Base-by-base conservation (phyloP, 2,329 filamentous ascomycete species). In the Coniochaeta prunicola region DNA sequence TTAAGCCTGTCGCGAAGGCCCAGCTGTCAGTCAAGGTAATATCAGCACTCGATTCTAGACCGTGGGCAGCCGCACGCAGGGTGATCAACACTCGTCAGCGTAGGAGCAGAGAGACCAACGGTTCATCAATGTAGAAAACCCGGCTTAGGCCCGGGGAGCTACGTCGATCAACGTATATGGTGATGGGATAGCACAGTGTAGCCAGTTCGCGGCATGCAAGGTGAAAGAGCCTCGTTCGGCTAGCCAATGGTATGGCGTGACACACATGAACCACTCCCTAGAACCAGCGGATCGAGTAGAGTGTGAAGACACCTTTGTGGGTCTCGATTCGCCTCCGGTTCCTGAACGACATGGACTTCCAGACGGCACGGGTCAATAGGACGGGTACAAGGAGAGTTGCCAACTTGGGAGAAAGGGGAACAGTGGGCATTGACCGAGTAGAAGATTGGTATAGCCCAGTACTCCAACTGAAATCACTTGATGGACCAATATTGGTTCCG, bases 301-400 rank as follows among this genome's bases (percentile, higher is more conserved):
- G 30, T 21, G 21, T 50, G 24, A 50, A 50, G 21, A 2, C 3
- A 12, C 24, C 12, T 8, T 21, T 54, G 53, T 26, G 21, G 7
- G 13, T 7, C 17, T 54, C 30, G 30, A n/a, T 36, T 26, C 36
- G 30, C 30, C 53, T 30, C 21, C 45, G 45, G 45, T 30, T 28
- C 45, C 45, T 30, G 24, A 9, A 28, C 9, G 21, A 30, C 30
- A 28, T 50, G 10, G 53, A 19, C 30, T 17, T 6, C 12, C 26
- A 53, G 40, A 57, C 60, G 60, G 58, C 48, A 56, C 60, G 60
- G 60, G 10, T 61, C 58, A 59, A 61, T 61, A 30, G 45, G 24
- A 50, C 24, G 45, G 4, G 12, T 50, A 13, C 45, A 21, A 30
- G 15, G 21, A 30, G 19, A 26, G 26, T 21, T 7, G 9, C 24